phyloP scores from a whole-genome alignment of 2,329 filamentous ascomycete species.

The Fusarium euwallaceae region DNA sequence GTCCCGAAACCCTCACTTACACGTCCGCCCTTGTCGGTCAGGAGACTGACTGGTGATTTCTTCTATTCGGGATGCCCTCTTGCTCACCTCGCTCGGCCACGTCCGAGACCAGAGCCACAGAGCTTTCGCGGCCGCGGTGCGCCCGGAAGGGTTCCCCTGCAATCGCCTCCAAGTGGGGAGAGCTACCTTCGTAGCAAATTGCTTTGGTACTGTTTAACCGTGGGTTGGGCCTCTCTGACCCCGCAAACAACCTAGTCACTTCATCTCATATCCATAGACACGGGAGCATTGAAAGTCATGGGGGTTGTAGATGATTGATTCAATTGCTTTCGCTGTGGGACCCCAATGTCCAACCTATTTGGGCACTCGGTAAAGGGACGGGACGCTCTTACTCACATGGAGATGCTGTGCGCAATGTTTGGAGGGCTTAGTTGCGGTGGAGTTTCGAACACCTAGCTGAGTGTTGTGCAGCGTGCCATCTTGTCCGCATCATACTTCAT shows the following conservation, averaged over 20 bases:
- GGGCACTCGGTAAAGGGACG: conserved; percentile 17
- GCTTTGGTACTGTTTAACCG: conserved; percentile 1
- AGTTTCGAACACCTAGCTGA: conserved; percentile 20
- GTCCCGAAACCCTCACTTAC: conserved; percentile 14
- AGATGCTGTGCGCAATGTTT: not conserved
- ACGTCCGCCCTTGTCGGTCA: conserved; percentile 24
- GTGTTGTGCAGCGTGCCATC: conserved; percentile 21
- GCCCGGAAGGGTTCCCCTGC: conserved; percentile 21
- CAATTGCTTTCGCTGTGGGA: conserved; percentile 16
- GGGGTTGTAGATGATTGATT: conserved; percentile 14
- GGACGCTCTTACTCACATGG: not conserved
- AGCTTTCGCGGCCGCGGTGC: conserved; percentile 2
- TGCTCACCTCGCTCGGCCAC: conserved; percentile 22
- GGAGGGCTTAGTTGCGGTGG: conserved; percentile 21
- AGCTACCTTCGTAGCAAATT: conserved; percentile 34
- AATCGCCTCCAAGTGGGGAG: conserved; percentile 18
- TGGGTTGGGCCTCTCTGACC: conserved; percentile 27
- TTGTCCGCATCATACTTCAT: conserved; percentile 26
- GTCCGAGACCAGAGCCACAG: conserved; percentile 13
- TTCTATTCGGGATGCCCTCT: conserved; percentile 12
- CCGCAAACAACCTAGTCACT: conserved; percentile 34
- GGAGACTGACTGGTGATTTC: conserved; percentile 31
- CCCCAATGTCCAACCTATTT: conserved; percentile 1
- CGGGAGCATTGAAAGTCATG: conserved; percentile 29
- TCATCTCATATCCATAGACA: conserved; percentile 29